Evolutionary conservation across 257 asterid genomes (phyloP).

Genomic region (Solanum okadae): DNA sequence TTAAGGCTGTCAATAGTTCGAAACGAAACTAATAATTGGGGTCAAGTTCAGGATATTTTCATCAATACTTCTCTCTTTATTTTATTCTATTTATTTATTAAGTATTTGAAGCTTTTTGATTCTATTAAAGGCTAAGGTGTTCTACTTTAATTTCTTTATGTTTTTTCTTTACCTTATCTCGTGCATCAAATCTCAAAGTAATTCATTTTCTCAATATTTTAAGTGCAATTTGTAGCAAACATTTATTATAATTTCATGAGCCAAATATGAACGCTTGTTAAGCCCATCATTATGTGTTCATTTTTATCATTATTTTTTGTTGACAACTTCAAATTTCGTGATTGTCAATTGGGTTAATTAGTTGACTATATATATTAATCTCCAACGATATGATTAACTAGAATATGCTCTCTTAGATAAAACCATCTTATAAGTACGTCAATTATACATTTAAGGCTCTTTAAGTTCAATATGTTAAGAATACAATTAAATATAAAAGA

Average conservation of each 20-base stretch:
- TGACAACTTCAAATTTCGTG: neutral
- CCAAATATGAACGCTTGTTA: neutral
- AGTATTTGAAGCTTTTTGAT: constrained; percentile 3
- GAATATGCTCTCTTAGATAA: neutral
- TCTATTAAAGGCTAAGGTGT: constrained; percentile 11
- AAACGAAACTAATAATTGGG: too few species aligned
- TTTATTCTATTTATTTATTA: neutral
- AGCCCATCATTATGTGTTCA: neutral
- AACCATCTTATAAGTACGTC: neutral
- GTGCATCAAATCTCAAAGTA: constrained; percentile 16
- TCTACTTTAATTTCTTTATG: neutral
- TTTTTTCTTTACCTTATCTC: neutral
- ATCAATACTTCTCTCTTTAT: neutral
- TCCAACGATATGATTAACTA: neutral
- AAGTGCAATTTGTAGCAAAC: neutral
- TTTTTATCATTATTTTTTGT: neutral
- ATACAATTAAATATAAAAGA: neutral
- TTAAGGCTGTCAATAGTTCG: too few species aligned
- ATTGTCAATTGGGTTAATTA: neutral
- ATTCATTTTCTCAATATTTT: neutral
- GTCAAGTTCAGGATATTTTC: too few species aligned
- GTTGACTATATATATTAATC: neutral
- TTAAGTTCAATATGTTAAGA: neutral
- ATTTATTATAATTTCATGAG: neutral
- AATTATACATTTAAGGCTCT: neutral